These are phyloP conservation scores for Globisporangium nunn DNA, from an alignment of 352 stramenopile species.

Conservation along the genomic window DNA sequence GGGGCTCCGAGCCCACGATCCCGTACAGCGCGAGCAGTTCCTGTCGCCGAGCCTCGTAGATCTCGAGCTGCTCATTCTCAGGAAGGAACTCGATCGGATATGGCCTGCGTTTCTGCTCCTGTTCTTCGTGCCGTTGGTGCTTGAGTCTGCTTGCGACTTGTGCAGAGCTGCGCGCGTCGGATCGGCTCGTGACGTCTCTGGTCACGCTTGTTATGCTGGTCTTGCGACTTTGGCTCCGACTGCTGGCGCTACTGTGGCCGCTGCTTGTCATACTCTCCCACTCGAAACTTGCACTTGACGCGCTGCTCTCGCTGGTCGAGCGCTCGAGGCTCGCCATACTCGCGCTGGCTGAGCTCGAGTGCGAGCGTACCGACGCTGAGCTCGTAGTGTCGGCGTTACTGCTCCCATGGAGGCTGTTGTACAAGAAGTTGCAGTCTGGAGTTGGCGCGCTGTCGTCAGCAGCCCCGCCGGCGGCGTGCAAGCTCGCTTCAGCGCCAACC, in stretches of 20 bases:
- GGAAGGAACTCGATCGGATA: slow-evolving; percentile 37
- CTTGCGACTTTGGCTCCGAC: neutral
- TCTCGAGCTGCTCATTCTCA: slow-evolving; percentile 33
- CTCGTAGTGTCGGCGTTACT: slow-evolving; percentile 31
- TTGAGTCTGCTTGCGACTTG: neutral
- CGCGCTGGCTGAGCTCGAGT: neutral
- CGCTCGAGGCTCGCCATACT: slow-evolving; percentile 19
- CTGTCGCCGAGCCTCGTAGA: slow-evolving; percentile 36
- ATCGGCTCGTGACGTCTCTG: neutral
- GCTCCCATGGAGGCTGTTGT: slow-evolving; percentile 15
- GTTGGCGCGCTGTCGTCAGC: slow-evolving; percentile 10
- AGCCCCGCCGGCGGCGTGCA: neutral
- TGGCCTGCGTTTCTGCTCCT: neutral
- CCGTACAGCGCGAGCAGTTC: slow-evolving; percentile 38
- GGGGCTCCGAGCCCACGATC: slow-evolving; percentile 30
- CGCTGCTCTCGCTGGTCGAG: slow-evolving; percentile 20
- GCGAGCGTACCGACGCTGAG: slow-evolving; percentile 15
- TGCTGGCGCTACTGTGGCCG: slow-evolving; percentile 9
- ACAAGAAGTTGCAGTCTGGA: slow-evolving; percentile 10
- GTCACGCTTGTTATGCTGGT: neutral
- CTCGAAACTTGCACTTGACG: neutral
- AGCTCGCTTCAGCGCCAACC: slow-evolving; percentile 11
- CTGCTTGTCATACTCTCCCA: neutral
- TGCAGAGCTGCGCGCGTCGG: neutral
- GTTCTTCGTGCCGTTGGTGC: neutral